A percentile compares a stretch with the other conserved stretches of the same genome.
These are phyloP conservation scores for Sclerotinia nivalis DNA, from an alignment of 2,329 filamentous ascomycete species.

Conservation along the genomic window DNA sequence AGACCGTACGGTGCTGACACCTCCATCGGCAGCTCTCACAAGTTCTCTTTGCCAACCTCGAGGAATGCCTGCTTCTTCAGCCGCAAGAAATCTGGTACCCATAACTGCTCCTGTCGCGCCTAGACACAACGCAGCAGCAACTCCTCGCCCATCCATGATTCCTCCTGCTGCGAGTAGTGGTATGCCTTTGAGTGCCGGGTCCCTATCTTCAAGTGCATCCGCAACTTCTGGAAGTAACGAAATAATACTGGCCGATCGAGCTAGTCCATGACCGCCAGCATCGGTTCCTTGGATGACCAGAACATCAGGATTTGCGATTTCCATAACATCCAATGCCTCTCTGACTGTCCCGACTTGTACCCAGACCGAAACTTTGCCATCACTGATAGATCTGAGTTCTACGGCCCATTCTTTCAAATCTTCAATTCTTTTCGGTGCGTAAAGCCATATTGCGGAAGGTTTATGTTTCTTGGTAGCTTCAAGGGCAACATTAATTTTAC, in stretches of 20 bases:
- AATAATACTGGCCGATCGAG: conserved; percentile 38
- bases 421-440: conserved; percentile 42
- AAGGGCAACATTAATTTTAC: conserved; percentile 41
- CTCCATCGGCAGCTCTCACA: conserved; percentile 50
- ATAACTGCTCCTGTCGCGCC: conserved; percentile 48
- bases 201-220: conserved; percentile 35
- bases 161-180: conserved; percentile 42
- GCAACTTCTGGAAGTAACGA: conserved; percentile 42
- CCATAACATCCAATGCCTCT: conserved; percentile 30
- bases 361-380: conserved; percentile 38
- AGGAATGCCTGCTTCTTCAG: conserved; percentile 48
- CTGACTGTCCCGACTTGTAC: conserved; percentile 41
- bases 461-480: conserved; percentile 38
- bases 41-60: conserved; percentile 51
- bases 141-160: conserved; percentile 43
- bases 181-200: conserved; percentile 24
- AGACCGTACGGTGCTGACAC: conserved; percentile 50
- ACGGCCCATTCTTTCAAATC: conserved; percentile 16
- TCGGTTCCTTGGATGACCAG: conserved; percentile 43
- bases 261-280: conserved; percentile 44
- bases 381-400: not conserved
- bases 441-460: conserved; percentile 50
- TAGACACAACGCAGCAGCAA: conserved; percentile 41
- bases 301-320: conserved; percentile 39
- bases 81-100: conserved; percentile 53